phyloP scores from a whole-genome alignment of 208 protist species.

The Angomonas ambiguus region DNA sequence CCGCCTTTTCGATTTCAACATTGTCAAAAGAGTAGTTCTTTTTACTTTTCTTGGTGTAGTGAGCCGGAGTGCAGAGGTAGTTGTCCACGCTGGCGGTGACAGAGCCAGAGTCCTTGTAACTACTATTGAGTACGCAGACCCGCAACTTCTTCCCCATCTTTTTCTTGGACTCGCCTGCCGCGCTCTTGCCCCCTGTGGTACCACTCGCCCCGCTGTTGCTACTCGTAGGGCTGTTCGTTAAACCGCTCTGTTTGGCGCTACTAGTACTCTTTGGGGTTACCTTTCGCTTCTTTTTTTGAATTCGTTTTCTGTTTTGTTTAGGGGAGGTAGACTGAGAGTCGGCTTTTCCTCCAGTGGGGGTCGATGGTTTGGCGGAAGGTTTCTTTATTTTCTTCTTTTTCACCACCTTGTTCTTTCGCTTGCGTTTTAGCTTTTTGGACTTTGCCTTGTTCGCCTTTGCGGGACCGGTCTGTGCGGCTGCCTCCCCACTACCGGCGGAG shows the following conservation, averaged over 20 bases:
- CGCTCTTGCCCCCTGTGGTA: neutral
- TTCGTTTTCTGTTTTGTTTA: neutral
- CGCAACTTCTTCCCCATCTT: slow-evolving; percentile 36
- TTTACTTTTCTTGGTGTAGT: slow-evolving; percentile 74
- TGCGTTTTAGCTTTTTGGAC: neutral
- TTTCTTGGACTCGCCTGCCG: neutral
- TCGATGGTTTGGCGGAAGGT: neutral
- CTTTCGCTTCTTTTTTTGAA: slow-evolving; percentile 1
- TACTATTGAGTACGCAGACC: slow-evolving; percentile 81
- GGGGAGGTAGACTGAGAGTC: neutral
- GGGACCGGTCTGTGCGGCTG: too few relatives aligned
- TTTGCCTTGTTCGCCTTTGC: neutral
- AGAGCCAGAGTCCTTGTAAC: slow-evolving; percentile 76
- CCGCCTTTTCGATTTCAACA: slow-evolving; percentile 64
- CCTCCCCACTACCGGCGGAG: too few relatives aligned
- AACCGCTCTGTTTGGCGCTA: neutral
- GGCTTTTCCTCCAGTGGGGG: too few relatives aligned
- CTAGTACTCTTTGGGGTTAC: neutral
- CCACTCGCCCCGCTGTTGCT: too few relatives aligned
- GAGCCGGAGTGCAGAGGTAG: slow-evolving; percentile 73
- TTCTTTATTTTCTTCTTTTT: neutral
- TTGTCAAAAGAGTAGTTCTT: slow-evolving; percentile 66
- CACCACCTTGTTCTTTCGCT: neutral
- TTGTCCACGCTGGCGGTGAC: slow-evolving; percentile 71
- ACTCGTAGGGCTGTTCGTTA: too few relatives aligned